A percentile compares a stretch with the other conserved stretches of the same genome.
Conservation (phyloP, 2,329 filamentous ascomycete species). For the Arthrocladium fulminans region DNA sequence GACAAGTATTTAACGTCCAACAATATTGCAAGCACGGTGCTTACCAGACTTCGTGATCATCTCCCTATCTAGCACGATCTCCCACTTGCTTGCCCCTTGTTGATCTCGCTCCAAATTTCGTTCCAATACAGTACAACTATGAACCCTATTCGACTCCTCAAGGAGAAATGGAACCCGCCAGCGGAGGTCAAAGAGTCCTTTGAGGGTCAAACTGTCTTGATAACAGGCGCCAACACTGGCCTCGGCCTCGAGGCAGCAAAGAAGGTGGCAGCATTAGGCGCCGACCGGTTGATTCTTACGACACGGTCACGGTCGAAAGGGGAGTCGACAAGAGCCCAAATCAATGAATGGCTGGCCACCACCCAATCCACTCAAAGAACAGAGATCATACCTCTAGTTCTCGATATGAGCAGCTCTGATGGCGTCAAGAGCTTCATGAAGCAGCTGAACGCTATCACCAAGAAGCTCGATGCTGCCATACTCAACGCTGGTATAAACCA, state of each 20-base stretch:
- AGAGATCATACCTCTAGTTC: slow-evolving; percentile 36
- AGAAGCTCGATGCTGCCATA: slow-evolving; percentile 36
- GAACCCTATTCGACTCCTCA: slow-evolving; percentile 7
- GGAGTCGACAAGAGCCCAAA: slow-evolving; percentile 31
- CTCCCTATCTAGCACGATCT: neutral
- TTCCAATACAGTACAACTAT: slow-evolving; percentile 6
- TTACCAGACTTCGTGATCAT: neutral
- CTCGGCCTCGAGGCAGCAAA: slow-evolving; percentile 43
- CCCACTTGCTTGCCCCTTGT: no score
- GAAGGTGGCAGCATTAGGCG: slow-evolving; percentile 38
- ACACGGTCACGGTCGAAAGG: slow-evolving; percentile 38
- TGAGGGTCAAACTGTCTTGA: slow-evolving; percentile 38
- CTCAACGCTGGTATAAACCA: slow-evolving; percentile 40
- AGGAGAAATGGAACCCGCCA: slow-evolving; percentile 13
- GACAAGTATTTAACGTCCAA: no score
- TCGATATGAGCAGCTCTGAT: slow-evolving; percentile 40
- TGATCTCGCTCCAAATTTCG: neutral
- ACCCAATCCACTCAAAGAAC: slow-evolving; percentile 25
- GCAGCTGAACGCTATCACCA: slow-evolving; percentile 8
- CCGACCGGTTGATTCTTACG: slow-evolving; percentile 38
- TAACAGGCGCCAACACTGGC: slow-evolving; percentile 45
- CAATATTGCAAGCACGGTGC: neutral
- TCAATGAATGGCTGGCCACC: slow-evolving; percentile 23
- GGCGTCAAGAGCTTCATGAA: slow-evolving; percentile 38
- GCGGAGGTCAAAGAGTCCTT: slow-evolving; percentile 29